Conservation (phyloP, 1,284 basidiomycete genomes). For the Rhodotorula sp. region DNA sequence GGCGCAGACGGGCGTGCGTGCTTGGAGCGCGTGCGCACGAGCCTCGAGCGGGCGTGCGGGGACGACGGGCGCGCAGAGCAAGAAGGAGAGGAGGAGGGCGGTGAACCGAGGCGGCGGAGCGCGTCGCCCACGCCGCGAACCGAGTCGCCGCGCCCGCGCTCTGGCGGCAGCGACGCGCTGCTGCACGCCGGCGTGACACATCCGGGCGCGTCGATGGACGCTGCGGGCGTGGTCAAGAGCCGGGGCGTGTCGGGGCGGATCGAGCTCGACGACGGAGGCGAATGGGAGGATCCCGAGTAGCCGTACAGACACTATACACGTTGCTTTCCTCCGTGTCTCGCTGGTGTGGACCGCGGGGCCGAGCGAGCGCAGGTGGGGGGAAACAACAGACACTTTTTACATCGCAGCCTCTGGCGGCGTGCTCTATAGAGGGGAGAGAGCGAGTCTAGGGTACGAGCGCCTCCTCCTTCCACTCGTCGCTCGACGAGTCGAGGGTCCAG, state of each 20-base stretch:
- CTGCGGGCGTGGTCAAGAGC: background rate
- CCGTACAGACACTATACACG: too few relatives aligned
- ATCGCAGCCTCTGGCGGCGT: too few relatives aligned
- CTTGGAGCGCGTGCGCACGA: too few relatives aligned
- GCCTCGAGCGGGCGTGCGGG: background rate
- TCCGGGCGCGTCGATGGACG: background rate
- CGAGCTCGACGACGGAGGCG: background rate
- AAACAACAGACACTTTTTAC: background rate
- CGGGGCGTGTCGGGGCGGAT: background rate
- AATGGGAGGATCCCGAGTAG: constrained; percentile 22
- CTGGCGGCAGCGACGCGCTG: background rate
- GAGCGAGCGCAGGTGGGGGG: too few relatives aligned
- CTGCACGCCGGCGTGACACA: background rate
- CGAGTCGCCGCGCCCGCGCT: background rate
- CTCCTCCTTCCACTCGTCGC: constrained; percentile 45
- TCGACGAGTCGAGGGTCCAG: constrained; percentile 42
- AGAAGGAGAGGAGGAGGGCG: background rate
- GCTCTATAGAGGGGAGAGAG: too few relatives aligned
- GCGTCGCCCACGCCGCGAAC: background rate
- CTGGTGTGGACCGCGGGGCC: too few relatives aligned
- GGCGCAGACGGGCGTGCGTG: background rate
- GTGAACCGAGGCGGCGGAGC: background rate
- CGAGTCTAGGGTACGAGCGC: constrained; percentile 46
- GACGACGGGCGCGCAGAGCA: background rate
- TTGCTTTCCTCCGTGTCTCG: too few relatives aligned